Percentiles rank a stretch among this genome's conserved stretches.
These are phyloP conservation scores for Mayamaea pseudoterrestris DNA, from an alignment of 108 stramenopile species.

Conservation along the genomic window DNA sequence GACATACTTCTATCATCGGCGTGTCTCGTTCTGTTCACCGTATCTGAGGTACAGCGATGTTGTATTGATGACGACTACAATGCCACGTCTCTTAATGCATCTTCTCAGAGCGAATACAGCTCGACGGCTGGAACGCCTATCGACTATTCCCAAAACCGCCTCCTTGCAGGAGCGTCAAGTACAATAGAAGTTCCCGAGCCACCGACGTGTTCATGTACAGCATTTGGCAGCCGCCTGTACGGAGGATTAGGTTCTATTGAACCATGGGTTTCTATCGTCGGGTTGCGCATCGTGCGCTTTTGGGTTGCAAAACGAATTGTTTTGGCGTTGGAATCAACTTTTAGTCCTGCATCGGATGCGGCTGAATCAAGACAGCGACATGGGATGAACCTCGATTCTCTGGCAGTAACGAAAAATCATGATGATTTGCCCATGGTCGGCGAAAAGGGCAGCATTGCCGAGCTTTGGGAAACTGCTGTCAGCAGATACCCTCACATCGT, in stretches of 20 bases:
- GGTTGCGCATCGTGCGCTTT: constrained; percentile 47
- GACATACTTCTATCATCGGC: constrained; percentile 33
- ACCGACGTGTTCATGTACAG: constrained; percentile 19
- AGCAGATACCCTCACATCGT: constrained; percentile 59
- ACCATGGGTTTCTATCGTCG: constrained; percentile 57
- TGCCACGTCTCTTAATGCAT: no score
- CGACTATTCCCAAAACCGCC: no score
- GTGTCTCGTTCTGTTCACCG: constrained; percentile 42
- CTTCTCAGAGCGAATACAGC: no score
- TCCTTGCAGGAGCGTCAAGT: no score
- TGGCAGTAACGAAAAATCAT: not conserved
- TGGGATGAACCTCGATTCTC: not conserved
- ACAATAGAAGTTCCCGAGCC: constrained; percentile 1
- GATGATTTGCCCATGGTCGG: constrained; percentile 2
- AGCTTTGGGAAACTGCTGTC: constrained; percentile 67
- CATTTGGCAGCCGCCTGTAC: constrained; percentile 44
- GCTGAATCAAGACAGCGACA: not conserved
- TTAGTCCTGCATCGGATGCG: not conserved
- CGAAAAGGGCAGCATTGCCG: constrained; percentile 32
- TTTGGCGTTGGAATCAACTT: not conserved
- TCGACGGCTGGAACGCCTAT: no score
- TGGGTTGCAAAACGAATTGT: constrained; percentile 13
- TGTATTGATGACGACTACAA: constrained; percentile 14
- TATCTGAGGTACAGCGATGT: constrained; percentile 56
- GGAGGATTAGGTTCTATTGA: constrained; percentile 71